Evolutionary conservation across 257 asterid genomes (phyloP).

Genomic region (Coffea canephora): DNA sequence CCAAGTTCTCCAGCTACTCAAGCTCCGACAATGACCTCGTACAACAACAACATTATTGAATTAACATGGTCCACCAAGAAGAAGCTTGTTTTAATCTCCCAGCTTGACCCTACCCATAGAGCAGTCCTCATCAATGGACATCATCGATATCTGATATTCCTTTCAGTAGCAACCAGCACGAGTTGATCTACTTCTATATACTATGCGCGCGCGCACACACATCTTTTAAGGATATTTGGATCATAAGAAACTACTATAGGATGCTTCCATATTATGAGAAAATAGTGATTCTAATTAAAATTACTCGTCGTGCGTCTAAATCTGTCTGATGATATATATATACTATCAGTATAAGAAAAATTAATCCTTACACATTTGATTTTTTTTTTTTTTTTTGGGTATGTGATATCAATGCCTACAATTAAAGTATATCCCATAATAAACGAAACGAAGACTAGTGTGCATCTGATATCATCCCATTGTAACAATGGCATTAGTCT

Average conservation of each 20-base stretch:
- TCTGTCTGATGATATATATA: too few species aligned
- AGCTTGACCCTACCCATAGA: slow-evolving; percentile 9
- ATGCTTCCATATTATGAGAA: too few species aligned
- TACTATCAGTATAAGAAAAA: too few species aligned
- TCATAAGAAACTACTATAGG: too few species aligned
- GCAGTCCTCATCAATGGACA: slow-evolving; percentile 12
- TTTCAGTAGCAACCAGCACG: background rate
- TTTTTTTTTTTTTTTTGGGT: too few species aligned
- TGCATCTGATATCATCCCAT: background rate
- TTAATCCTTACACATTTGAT: too few species aligned
- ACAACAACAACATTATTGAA: slow-evolving; percentile 8
- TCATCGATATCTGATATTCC: slow-evolving; percentile 1
- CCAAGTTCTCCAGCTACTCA: background rate
- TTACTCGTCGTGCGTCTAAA: too few species aligned
- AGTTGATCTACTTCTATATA: too few species aligned
- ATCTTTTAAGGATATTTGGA: too few species aligned
- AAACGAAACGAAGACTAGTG: background rate
- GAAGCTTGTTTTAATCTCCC: background rate
- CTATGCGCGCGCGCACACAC: background rate
- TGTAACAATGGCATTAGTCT: background rate
- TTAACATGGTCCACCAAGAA: slow-evolving; percentile 13
- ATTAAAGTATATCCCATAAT: background rate
- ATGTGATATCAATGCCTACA: background rate
- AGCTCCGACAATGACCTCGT: slow-evolving; percentile 1
- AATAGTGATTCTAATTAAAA: too few species aligned